These are phyloP conservation scores for Leptodermis oblonga DNA, from an alignment of 257 asterid genomes.

Conservation along the genomic window DNA sequence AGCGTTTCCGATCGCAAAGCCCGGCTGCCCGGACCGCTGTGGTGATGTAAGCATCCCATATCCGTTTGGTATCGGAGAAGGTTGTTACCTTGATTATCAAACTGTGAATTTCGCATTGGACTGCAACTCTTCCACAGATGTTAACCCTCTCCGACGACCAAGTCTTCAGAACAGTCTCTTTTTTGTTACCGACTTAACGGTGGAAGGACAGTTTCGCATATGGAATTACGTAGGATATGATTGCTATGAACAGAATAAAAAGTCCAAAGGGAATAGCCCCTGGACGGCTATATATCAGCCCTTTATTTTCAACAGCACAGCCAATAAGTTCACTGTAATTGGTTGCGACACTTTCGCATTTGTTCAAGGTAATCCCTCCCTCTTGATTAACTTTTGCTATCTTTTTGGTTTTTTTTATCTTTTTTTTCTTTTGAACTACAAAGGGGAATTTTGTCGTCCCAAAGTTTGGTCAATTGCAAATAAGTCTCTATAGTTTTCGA, in stretches of 20 bases:
- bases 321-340: constrained; percentile 26
- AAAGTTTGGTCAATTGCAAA: too few species aligned
- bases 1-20: constrained; percentile 11
- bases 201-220: constrained; percentile 12
- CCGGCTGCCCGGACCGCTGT: constrained; percentile 19
- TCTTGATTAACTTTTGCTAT: too few species aligned
- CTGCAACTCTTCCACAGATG: constrained; percentile 9
- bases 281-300: background rate
- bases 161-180: background rate
- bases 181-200: constrained; percentile 13
- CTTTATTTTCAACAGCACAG: constrained; percentile 13
- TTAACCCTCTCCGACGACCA: constrained; percentile 1
- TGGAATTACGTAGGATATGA: constrained; percentile 7
- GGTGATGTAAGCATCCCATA: constrained; percentile 34
- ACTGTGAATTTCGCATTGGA: background rate
- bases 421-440: too few species aligned
- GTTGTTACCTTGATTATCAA: background rate
- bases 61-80: constrained; percentile 29
- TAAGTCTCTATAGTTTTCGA: too few species aligned
- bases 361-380: too few species aligned
- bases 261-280: background rate
- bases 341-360: background rate
- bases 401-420: too few species aligned
- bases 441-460: too few species aligned
- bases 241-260: constrained; percentile 10